These are phyloP conservation scores for Cercophora scortea DNA, from an alignment of 495 filamentous ascomycete genomes.

Conservation along the genomic window DNA sequence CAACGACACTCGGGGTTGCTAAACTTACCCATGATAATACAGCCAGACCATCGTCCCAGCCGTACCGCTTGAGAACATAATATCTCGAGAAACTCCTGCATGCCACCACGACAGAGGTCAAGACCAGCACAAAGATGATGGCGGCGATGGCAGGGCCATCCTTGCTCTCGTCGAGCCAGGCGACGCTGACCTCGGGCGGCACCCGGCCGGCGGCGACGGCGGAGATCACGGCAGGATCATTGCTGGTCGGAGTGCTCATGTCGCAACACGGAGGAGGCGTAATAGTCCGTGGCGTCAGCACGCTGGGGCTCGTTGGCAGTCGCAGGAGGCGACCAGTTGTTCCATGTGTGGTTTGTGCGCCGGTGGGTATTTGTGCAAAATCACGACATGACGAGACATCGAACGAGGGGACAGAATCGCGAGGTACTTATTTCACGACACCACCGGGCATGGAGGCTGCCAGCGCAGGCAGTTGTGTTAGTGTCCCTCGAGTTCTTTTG, in stretches of 20 bases:
- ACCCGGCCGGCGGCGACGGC: constrained; percentile 16
- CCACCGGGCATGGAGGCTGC: too few relatives aligned
- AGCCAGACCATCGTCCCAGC: constrained; percentile 31
- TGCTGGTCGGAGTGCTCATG: not conserved
- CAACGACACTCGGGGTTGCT: not conserved
- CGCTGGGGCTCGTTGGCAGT: not conserved
- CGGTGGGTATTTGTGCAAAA: not conserved
- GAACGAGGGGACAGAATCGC: too few relatives aligned
- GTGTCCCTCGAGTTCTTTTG: not conserved
- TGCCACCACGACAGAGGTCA: constrained; percentile 24
- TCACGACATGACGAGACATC: not conserved
- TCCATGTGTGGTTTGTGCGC: not conserved
- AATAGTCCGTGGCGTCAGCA: not conserved
- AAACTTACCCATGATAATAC: constrained; percentile 27
- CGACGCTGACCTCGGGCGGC: constrained; percentile 23
- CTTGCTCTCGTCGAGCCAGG: constrained; percentile 32
- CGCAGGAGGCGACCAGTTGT: not conserved
- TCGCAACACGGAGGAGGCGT: not conserved
- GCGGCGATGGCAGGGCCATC: constrained; percentile 31
- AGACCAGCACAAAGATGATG: constrained; percentile 31
- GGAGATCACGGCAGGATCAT: constrained; percentile 1
- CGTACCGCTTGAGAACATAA: constrained; percentile 26
- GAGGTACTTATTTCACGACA: not conserved
- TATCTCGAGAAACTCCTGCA: constrained; percentile 28
- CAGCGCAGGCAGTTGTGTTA: too few relatives aligned